Evolutionary conservation across 108 stramenopile genomes (phyloP).

Genomic region (Nitzschia inconspicua): DNA sequence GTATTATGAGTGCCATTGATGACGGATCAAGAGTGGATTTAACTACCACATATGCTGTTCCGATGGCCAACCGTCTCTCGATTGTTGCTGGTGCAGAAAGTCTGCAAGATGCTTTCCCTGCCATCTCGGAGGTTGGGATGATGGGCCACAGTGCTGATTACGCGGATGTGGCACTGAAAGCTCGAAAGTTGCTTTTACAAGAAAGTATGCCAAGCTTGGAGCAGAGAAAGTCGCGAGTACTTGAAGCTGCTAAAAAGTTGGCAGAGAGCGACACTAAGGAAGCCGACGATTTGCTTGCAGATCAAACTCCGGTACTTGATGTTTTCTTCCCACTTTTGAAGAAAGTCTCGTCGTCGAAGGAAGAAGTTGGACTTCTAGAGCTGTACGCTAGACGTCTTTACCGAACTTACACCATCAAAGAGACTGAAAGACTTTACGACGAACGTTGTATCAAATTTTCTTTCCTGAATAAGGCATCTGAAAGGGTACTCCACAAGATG

Average conservation of each 20-base stretch:
- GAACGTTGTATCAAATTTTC: slow-evolving; percentile 62
- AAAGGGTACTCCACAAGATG: slow-evolving; percentile 63
- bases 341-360: slow-evolving; percentile 33
- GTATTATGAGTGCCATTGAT: slow-evolving; percentile 82
- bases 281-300: slow-evolving; percentile 69
- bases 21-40: slow-evolving; percentile 61
- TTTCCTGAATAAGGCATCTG: slow-evolving; percentile 64
- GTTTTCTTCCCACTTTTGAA: slow-evolving; percentile 82
- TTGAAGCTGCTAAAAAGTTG: slow-evolving; percentile 48
- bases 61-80: slow-evolving; percentile 46
- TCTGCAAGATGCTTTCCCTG: slow-evolving; percentile 71
- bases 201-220: slow-evolving; percentile 89
- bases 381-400: slow-evolving; percentile 84
- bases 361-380: slow-evolving; percentile 74
- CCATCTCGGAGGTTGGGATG: slow-evolving; percentile 90
- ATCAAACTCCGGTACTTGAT: slow-evolving; percentile 80
- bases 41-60: slow-evolving; percentile 33
- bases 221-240: slow-evolving; percentile 59
- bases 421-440: slow-evolving; percentile 46
- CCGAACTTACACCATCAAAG: slow-evolving; percentile 71
- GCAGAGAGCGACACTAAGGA: slow-evolving; percentile 35
- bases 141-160: slow-evolving; percentile 79
- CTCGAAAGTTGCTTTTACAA: slow-evolving; percentile 88
- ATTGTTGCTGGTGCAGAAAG: slow-evolving; percentile 74
- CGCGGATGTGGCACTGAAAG: slow-evolving; percentile 72